Evolutionary conservation across 768 basidiomycete species (phyloP).

Genomic region (Flagelloscypha sp.): DNA sequence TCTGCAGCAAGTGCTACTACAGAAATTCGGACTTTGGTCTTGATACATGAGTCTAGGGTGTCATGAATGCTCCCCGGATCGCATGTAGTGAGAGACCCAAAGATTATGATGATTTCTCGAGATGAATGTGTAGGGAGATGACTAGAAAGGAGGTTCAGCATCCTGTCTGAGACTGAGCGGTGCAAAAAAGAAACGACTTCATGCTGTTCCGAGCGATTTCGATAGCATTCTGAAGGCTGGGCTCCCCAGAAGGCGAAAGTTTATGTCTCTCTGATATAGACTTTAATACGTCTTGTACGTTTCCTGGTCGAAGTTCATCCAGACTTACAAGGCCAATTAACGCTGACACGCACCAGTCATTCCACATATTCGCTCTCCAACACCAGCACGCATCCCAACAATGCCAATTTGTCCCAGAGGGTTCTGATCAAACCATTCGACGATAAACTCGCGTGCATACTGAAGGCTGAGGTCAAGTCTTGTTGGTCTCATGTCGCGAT

Average conservation of each 20-base stretch:
- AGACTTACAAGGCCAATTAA: neutral
- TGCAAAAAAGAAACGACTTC: slow-evolving; percentile 44
- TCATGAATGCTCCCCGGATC: slow-evolving; percentile 97
- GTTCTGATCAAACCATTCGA: slow-evolving; percentile 99
- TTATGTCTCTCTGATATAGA: slow-evolving; percentile 79
- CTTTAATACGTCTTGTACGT: slow-evolving; percentile 92
- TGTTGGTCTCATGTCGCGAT: slow-evolving; percentile 92
- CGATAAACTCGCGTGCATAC: slow-evolving; percentile 84
- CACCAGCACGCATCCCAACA: slow-evolving; percentile 84
- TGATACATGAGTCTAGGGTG: slow-evolving; percentile 78
- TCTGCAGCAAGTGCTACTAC: slow-evolving; percentile 94
- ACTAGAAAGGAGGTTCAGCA: slow-evolving; percentile 31
- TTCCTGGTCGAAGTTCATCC: slow-evolving; percentile 45
- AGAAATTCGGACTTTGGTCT: slow-evolving; percentile 81
- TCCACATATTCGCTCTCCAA: slow-evolving; percentile 85
- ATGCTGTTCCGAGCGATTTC: slow-evolving; percentile 93
- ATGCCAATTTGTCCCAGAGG: slow-evolving; percentile 95
- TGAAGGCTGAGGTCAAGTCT: slow-evolving; percentile 87
- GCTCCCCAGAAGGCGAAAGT: slow-evolving; percentile 85
- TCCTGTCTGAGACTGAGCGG: neutral
- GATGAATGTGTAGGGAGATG: slow-evolving; percentile 98
- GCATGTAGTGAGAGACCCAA: slow-evolving; percentile 92
- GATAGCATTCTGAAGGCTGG: slow-evolving; percentile 94
- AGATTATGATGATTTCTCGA: slow-evolving; percentile 88
- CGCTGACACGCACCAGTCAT: slow-evolving; percentile 70